Evolutionary conservation across 2,329 filamentous ascomycete genomes (phyloP).

Genomic region (Tolypocladium sp.): DNA sequence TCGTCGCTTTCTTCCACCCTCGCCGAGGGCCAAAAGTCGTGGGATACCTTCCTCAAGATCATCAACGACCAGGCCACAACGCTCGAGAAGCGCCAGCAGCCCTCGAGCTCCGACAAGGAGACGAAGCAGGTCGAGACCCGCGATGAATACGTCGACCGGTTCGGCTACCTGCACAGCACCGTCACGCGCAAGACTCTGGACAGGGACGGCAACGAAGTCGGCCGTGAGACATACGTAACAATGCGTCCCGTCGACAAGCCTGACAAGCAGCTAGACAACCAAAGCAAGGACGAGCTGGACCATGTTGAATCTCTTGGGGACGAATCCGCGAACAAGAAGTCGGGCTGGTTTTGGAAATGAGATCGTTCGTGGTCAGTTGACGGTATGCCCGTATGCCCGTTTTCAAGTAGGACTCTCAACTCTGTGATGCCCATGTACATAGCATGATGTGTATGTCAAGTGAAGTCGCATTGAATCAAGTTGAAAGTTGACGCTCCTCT

Average conservation of each 20-base stretch:
- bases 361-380: neutral
- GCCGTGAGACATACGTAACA: slow-evolving; percentile 24
- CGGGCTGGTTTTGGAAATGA: slow-evolving; percentile 33
- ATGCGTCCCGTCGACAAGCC: slow-evolving; percentile 15
- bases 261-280: slow-evolving; percentile 9
- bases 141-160: slow-evolving; percentile 32
- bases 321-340: slow-evolving; percentile 12
- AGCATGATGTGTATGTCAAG: neutral
- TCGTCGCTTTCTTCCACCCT: slow-evolving; percentile 26
- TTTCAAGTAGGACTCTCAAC: neutral
- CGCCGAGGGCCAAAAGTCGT: slow-evolving; percentile 26
- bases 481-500: neutral
- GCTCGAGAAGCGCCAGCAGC: slow-evolving; percentile 5
- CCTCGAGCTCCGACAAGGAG: slow-evolving; percentile 9
- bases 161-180: slow-evolving; percentile 33
- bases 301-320: neutral
- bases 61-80: slow-evolving; percentile 14
- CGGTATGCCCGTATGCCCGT: neutral
- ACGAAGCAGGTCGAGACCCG: slow-evolving; percentile 25
- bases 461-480: neutral
- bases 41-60: slow-evolving; percentile 29
- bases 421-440: neutral
- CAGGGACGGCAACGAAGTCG: slow-evolving; percentile 29
- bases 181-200: slow-evolving; percentile 30
- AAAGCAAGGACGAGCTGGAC: slow-evolving; percentile 3